Percentiles rank a stretch among this genome's conserved stretches.
Conservation (phyloP, 2,329 filamentous ascomycete species). For the Pestalotiopsis sp. region DNA sequence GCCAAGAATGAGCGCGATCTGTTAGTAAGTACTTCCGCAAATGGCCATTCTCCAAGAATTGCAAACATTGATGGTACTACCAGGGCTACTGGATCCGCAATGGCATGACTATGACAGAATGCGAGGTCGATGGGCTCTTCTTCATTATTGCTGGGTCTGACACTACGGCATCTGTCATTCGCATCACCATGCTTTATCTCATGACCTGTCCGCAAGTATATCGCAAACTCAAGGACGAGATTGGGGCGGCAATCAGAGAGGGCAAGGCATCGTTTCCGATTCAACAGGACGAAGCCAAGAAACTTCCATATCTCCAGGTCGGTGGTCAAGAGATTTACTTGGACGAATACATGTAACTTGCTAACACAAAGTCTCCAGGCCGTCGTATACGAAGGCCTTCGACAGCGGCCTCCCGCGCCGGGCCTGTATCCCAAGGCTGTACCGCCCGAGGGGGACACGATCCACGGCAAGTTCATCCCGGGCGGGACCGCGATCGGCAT, state of each 20-base stretch:
- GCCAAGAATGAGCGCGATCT: constrained; percentile 19
- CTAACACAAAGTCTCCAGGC: constrained; percentile 19
- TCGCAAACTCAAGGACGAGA: constrained; percentile 42
- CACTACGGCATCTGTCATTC: constrained; percentile 49
- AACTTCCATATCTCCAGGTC: constrained; percentile 31
- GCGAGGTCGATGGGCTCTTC: constrained; percentile 26
- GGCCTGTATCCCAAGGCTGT: constrained; percentile 25
- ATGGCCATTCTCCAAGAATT: background rate
- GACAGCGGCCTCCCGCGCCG: constrained; percentile 32
- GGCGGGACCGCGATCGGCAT: constrained; percentile 37
- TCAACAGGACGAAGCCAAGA: constrained; percentile 24
- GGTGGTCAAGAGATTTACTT: background rate
- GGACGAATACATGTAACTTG: background rate
- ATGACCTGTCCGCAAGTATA: constrained; percentile 45
- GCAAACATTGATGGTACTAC: background rate
- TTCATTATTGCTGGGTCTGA: constrained; percentile 39
- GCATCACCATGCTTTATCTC: constrained; percentile 47
- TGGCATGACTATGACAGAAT: constrained; percentile 24
- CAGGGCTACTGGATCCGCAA: constrained; percentile 29
- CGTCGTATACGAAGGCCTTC: constrained; percentile 36
- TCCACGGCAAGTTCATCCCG: constrained; percentile 35
- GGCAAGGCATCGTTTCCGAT: constrained; percentile 30
- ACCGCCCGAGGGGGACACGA: constrained; percentile 27
- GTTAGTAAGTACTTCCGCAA: constrained; percentile 18
- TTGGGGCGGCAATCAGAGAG: constrained; percentile 31